A percentile compares a stretch with the other conserved stretches of the same genome.
These are phyloP conservation scores for Fragilariopsis cylindrus DNA, from an alignment of 108 stramenopile species.

Conservation along the genomic window DNA sequence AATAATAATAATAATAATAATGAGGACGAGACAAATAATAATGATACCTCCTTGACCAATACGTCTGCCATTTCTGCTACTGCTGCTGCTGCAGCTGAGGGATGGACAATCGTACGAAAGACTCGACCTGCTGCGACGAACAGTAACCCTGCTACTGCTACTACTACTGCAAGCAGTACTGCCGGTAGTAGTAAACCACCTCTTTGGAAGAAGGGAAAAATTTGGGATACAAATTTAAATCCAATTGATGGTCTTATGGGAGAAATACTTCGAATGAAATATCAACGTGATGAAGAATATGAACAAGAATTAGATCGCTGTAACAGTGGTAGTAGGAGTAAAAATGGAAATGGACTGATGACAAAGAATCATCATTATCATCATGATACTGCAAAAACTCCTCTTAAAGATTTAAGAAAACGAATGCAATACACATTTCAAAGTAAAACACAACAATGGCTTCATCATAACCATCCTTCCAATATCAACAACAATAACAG, in stretches of 20 bases:
- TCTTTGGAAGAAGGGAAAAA: constrained; percentile 35
- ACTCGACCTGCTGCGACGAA: constrained; percentile 30
- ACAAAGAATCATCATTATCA: background rate
- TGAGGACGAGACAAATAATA: background rate
- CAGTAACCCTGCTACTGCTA: background rate
- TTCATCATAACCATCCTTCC: constrained; percentile 2
- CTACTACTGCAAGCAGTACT: background rate
- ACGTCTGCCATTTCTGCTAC: constrained; percentile 5
- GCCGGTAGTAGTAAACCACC: background rate
- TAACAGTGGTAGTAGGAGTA: background rate
- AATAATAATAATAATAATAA: background rate
- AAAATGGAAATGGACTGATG: background rate
- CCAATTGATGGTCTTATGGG: constrained; percentile 36
- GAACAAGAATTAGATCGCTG: constrained; percentile 9
- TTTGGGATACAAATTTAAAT: constrained; percentile 57
- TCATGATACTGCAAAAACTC: constrained; percentile 12
- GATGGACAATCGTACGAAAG: constrained; percentile 39
- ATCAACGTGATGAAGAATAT: constrained; percentile 13
- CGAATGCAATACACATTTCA: constrained; percentile 39
- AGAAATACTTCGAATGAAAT: constrained; percentile 10
- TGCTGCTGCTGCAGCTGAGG: constrained; percentile 23
- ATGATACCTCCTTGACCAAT: background rate
- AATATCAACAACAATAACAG: background rate
- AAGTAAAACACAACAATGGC: constrained; percentile 26
- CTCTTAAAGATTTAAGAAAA: constrained; percentile 36